Evolutionary conservation across 306 rosid species (phyloP).

Genomic region (Canavalia ensiformis): DNA sequence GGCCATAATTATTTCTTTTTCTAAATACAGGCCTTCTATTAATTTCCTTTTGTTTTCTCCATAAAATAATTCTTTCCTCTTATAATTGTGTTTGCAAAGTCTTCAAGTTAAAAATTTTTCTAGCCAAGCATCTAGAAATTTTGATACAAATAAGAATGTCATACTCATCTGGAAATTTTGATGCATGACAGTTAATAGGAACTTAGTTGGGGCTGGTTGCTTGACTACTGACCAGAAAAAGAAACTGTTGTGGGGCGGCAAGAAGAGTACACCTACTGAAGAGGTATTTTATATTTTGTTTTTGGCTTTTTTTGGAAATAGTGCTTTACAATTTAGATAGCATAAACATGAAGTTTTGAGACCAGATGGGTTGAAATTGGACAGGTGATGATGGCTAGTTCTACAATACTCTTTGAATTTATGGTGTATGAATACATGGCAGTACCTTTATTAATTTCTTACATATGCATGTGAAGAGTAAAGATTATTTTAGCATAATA

Average conservation of each 20-base stretch:
- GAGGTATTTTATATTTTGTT: conserved; percentile 65
- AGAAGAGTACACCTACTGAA: conserved; percentile 72
- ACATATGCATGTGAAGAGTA: too few relatives aligned
- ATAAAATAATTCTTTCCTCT: neutral
- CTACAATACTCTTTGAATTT: neutral
- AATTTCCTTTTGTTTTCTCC: neutral
- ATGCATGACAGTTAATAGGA: conserved; percentile 76
- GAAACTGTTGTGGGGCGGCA: conserved; percentile 96
- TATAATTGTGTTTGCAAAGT: neutral
- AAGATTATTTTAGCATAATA: too few relatives aligned
- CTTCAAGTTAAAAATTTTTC: neutral
- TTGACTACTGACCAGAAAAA: conserved; percentile 97
- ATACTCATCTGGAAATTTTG: conserved; percentile 46
- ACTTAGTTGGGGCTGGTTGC: conserved; percentile 74
- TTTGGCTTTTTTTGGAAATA: conserved; percentile 7
- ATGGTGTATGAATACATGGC: neutral
- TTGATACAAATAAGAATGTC: neutral
- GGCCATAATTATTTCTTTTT: conserved; percentile 7
- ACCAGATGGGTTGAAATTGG: neutral
- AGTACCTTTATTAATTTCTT: too few relatives aligned
- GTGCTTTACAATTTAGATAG: conserved; percentile 8
- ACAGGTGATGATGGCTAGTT: neutral
- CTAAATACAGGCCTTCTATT: conserved; percentile 3
- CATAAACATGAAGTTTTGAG: neutral
- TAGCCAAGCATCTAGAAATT: neutral